Conservation (phyloP, 768 basidiomycete species). For the Pulveroboletus sp. region DNA sequence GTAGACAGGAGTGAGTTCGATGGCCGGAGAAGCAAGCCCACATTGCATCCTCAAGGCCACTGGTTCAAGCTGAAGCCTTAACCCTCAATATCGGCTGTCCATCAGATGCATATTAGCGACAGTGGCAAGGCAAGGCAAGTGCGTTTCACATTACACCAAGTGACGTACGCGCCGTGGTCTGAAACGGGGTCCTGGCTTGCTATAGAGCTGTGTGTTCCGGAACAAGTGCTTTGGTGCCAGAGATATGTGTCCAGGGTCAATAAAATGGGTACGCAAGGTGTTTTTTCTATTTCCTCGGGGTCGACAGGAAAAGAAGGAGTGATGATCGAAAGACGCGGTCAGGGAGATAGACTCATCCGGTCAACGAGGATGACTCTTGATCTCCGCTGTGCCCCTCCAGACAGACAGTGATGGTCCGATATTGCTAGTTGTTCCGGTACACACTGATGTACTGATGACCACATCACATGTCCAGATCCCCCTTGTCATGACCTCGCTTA, state of each 20-base stretch:
- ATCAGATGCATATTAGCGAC: constrained; percentile 1
- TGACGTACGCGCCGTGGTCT: neutral
- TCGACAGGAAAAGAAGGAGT: neutral
- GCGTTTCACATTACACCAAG: constrained; percentile 2
- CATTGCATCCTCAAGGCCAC: neutral
- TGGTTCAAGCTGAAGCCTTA: neutral
- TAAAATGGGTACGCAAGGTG: neutral
- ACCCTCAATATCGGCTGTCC: neutral
- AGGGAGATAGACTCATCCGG: constrained; percentile 1
- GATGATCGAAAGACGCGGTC: constrained; percentile 4
- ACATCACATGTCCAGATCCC: neutral
- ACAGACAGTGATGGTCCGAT: neutral
- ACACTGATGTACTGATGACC: neutral
- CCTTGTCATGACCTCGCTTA: neutral
- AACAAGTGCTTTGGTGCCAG: neutral
- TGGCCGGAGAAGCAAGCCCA: neutral
- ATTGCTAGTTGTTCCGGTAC: neutral
- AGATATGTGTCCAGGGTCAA: neutral
- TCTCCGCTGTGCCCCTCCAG: neutral
- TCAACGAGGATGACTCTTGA: neutral
- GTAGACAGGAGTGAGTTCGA: neutral
- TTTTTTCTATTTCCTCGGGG: constrained; percentile 1
- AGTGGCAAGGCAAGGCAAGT: neutral
- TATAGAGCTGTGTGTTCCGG: neutral
- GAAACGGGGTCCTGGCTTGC: neutral